Base-by-base conservation (phyloP, 176 grass and related monocot species). In the Ananas comosus region DNA sequence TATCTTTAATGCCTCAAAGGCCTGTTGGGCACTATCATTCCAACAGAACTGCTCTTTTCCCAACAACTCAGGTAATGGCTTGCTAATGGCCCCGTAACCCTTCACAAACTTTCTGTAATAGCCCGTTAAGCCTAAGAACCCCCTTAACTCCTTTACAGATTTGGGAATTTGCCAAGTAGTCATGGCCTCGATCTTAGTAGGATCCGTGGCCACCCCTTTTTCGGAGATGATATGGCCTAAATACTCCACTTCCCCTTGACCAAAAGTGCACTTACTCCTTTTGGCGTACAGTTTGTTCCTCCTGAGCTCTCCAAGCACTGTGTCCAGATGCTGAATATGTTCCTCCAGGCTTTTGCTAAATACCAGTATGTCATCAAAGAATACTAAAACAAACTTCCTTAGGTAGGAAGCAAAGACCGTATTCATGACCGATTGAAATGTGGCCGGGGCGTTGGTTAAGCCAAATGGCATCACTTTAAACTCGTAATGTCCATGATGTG, bases 401-500 rank as follows among this genome's bases (percentile, higher is more conserved):
- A 68, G 5, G 9, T 51, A 16, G 3, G 10, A 2, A 16, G 14
- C 5, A 6, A 77, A 47, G 1, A 69, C 1, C 0, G 0, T 2
- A 1, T 77, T 53, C 64, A 77, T 69, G 0, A 57, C 0, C 0
- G 33, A 1, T 19, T 77, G 49, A 11, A 77, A 77, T 0, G 58
- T 75, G 0, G 21, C 21, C 14, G 19, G 71, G 11, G 53, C 13
- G 18, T 63, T 73, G 2, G 49, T 56, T 2, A 73, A 10, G 0
- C 71, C 51, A 61, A 73, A 73, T 1, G 53, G 22, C 53, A 74
- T 64, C 3, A 74, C 53, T 0, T 10, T 49, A 12, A 63, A 74
- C 11, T 74, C 71, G 48, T 16, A 74, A 3, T 61, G 50, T 3
- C 71, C 71, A 1, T 3, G 47, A 1, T 74, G 71, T 1, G 71